phyloP scores from a whole-genome alignment of 257 asterid species.

The Jacaranda copaia region DNA sequence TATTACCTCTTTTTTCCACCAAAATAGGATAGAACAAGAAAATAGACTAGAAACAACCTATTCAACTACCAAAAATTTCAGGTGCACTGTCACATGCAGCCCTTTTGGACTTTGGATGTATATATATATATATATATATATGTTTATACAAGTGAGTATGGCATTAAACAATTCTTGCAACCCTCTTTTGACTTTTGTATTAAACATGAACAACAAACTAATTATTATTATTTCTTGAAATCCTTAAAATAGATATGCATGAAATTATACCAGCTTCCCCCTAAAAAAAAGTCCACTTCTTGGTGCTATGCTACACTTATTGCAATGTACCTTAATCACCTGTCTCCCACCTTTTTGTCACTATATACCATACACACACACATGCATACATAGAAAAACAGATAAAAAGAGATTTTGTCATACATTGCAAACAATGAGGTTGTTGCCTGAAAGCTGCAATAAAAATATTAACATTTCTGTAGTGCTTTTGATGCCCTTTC shows the following conservation, averaged over 20 bases:
- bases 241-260: too few species aligned
- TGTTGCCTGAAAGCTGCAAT: background rate
- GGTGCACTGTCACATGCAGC: background rate
- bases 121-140: background rate
- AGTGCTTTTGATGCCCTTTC: background rate
- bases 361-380: too few species aligned
- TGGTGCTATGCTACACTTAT: too few species aligned
- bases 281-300: too few species aligned
- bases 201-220: background rate
- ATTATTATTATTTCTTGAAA: background rate
- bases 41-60: background rate
- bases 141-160: background rate
- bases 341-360: too few species aligned
- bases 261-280: too few species aligned
- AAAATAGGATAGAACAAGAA: background rate
- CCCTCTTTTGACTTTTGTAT: constrained; percentile 12
- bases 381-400: too few species aligned
- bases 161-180: constrained; percentile 20
- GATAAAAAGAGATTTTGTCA: background rate
- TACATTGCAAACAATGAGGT: background rate
- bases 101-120: constrained; percentile 6
- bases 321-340: too few species aligned
- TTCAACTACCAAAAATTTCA: background rate
- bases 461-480: background rate
- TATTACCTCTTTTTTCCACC: background rate